phyloP scores from a whole-genome alignment of 192 early-diverging fungal species.

The Spizellomyces sp. region DNA sequence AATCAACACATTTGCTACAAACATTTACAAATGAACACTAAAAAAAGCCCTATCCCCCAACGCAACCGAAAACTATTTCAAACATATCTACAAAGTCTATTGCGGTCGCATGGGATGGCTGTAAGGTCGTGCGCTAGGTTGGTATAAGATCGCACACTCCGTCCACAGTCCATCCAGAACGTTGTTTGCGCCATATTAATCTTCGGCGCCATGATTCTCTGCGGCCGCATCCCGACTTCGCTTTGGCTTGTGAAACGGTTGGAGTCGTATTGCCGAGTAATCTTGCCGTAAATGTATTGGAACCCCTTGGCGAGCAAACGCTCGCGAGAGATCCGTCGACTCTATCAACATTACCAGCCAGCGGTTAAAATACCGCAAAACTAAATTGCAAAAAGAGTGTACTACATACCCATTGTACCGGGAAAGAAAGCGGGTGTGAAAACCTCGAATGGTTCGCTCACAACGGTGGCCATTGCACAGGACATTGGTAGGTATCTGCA shows the following conservation, averaged over 20 bases:
- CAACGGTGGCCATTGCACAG: neutral
- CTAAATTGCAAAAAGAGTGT: neutral
- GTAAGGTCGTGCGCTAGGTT: too few species aligned
- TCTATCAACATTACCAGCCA: conserved; percentile 13
- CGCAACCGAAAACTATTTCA: too few species aligned
- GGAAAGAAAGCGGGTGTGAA: conserved; percentile 45
- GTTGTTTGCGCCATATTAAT: too few species aligned
- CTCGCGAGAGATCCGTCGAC: conserved; percentile 39
- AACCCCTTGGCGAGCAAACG: conserved; percentile 37
- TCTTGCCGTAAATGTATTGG: conserved; percentile 38
- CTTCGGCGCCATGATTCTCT: too few species aligned
- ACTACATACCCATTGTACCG: conserved; percentile 37
- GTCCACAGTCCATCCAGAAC: too few species aligned
- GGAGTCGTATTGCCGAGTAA: conserved; percentile 17
- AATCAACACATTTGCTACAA: too few species aligned
- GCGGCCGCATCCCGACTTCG: too few species aligned
- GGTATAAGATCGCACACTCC: too few species aligned
- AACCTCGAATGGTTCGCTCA: conserved; percentile 33
- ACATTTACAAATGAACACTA: too few species aligned
- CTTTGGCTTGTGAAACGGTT: neutral
- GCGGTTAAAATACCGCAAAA: neutral
- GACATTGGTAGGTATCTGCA: neutral
- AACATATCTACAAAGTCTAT: too few species aligned
- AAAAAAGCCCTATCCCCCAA: too few species aligned
- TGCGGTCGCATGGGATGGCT: too few species aligned